A percentile compares a stretch with the other conserved stretches of the same genome.
These are phyloP conservation scores for Pichia kluyveri DNA, from an alignment of 805 yeast genomes.

Conservation along the genomic window DNA sequence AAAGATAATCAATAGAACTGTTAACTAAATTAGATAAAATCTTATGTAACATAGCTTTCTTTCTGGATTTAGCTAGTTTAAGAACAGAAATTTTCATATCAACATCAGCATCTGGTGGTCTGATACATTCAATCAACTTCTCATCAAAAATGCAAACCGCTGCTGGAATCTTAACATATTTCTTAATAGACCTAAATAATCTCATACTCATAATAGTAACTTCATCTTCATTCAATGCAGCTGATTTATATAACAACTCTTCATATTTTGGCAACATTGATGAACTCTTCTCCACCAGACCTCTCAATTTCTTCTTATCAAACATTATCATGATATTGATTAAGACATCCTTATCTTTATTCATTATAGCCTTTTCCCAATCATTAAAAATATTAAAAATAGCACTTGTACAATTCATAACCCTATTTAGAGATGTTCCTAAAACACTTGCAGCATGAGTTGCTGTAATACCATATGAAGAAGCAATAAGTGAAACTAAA, in stretches of 20 bases:
- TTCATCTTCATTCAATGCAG: slow-evolving; percentile 45
- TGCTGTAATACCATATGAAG: slow-evolving; percentile 64
- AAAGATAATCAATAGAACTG: slow-evolving; percentile 21
- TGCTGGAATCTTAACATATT: slow-evolving; percentile 38
- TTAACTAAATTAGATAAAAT: slow-evolving; percentile 36
- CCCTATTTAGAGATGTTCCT: slow-evolving; percentile 57
- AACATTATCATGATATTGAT: slow-evolving; percentile 59
- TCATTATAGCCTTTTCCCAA: slow-evolving; percentile 35
- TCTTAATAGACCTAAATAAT: slow-evolving; percentile 35
- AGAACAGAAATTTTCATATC: slow-evolving; percentile 53
- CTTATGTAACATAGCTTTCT: slow-evolving; percentile 35
- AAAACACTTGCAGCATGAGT: slow-evolving; percentile 61
- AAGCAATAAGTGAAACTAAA: slow-evolving; percentile 52
- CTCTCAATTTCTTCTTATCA: slow-evolving; percentile 45
- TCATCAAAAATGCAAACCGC: slow-evolving; percentile 45
- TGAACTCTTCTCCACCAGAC: slow-evolving; percentile 50
- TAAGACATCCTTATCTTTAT: slow-evolving; percentile 43
- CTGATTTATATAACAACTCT: slow-evolving; percentile 42
- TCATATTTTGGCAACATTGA: slow-evolving; percentile 40
- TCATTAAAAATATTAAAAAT: slow-evolving; percentile 40
- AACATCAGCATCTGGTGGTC: slow-evolving; percentile 50
- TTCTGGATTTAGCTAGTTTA: slow-evolving; percentile 51
- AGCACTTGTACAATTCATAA: slow-evolving; percentile 45
- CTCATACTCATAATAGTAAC: slow-evolving; percentile 47
- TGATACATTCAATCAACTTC: slow-evolving; percentile 33